Conservation (phyloP, 352 stramenopile species). For the Globisporangium rhizosaccharum region DNA sequence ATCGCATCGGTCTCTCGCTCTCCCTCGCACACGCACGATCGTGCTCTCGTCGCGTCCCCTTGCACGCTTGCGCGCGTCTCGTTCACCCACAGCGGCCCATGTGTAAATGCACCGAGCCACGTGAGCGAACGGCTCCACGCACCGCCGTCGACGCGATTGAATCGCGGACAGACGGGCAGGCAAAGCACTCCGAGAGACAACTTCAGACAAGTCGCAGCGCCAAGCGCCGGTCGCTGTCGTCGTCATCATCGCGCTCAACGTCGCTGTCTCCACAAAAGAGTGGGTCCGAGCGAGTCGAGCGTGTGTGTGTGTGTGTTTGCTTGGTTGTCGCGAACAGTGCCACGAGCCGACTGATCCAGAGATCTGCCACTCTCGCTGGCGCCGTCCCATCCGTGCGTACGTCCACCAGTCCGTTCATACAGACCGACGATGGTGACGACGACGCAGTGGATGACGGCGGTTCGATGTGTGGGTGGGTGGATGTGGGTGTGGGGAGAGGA, state of each 20-base stretch:
- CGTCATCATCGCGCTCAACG: no score
- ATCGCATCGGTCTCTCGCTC: conserved; percentile 7
- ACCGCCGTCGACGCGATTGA: neutral
- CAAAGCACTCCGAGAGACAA: neutral
- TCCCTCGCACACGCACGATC: conserved; percentile 5
- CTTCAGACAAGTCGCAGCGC: neutral
- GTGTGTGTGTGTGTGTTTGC: no score
- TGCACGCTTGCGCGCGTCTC: neutral
- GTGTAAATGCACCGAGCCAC: no score
- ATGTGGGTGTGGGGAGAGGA: neutral
- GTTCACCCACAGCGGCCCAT: neutral
- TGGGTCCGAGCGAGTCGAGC: no score
- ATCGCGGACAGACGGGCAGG: neutral
- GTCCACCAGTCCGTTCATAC: neutral
- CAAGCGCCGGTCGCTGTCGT: neutral
- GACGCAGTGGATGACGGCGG: neutral
- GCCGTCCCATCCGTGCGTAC: neutral
- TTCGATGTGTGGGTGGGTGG: neutral
- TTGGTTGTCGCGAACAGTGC: no score
- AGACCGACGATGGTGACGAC: neutral
- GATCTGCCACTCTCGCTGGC: no score
- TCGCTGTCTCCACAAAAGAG: no score
- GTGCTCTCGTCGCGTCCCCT: conserved; percentile 1
- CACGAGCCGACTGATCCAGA: no score
- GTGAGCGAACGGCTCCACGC: neutral